Evolutionary conservation across 129 eudicot species (phyloP).

Genomic region (Escallonia herrerae): DNA sequence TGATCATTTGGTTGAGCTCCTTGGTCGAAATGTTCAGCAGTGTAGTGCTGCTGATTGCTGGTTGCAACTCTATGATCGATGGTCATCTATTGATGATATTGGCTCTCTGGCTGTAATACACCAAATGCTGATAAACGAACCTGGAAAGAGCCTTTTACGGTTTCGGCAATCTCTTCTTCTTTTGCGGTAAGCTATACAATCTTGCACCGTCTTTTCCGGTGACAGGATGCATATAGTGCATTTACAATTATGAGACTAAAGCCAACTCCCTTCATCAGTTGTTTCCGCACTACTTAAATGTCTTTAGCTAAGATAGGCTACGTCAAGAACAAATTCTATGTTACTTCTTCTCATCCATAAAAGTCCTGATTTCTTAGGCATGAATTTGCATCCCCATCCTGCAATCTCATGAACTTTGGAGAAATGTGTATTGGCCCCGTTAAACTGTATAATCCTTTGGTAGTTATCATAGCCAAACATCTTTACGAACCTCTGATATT

Average conservation of each 20-base stretch:
- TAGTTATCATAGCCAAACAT: no score
- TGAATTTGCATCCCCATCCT: no score
- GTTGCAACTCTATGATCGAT: constrained; percentile 68
- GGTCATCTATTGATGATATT: constrained; percentile 78
- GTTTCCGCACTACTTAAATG: no score
- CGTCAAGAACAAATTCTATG: no score
- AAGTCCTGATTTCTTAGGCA: no score
- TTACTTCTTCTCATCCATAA: no score
- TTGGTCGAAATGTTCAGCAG: constrained; percentile 41
- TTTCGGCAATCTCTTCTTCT: constrained; percentile 75
- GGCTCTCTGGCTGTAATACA: constrained; percentile 70
- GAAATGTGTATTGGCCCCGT: no score
- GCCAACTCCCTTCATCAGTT: no score
- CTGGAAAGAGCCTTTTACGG: constrained; percentile 57
- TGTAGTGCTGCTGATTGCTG: constrained; percentile 76
- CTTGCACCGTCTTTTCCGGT: neutral
- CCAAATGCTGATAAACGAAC: constrained; percentile 64
- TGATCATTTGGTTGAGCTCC: constrained; percentile 43
- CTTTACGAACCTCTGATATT: neutral
- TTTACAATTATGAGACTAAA: no score
- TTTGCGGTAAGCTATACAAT: constrained; percentile 32
- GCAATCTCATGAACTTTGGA: no score
- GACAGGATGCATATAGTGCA: neutral
- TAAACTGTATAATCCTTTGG: no score
- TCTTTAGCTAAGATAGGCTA: no score